A percentile compares a stretch with the other conserved stretches of the same genome.
Evolutionary conservation across 345 rosid genomes (phyloP).

Genomic region (Iberis pinnata): DNA sequence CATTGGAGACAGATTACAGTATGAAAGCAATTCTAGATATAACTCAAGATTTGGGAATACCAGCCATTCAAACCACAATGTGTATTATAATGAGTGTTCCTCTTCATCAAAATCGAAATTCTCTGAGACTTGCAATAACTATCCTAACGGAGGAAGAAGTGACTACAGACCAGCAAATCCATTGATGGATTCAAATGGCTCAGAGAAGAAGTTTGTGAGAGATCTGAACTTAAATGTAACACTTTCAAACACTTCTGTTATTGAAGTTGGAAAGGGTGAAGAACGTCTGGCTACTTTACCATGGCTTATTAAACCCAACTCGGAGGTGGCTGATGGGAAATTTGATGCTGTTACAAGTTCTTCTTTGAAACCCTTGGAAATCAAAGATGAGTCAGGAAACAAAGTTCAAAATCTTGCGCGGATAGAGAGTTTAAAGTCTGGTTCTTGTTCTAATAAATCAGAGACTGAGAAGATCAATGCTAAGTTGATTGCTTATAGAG

Average conservation of each 20-base stretch:
- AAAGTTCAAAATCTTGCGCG: slow-evolving; percentile 34
- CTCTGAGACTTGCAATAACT: slow-evolving; percentile 8
- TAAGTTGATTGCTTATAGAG: slow-evolving; percentile 32
- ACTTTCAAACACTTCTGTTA: slow-evolving; percentile 28
- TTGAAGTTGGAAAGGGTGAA: slow-evolving; percentile 42
- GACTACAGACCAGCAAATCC: slow-evolving; percentile 15
- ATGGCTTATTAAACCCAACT: slow-evolving; percentile 38
- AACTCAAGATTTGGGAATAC: slow-evolving; percentile 26
- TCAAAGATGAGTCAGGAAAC: slow-evolving; percentile 25
- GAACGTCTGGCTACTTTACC: slow-evolving; percentile 32
- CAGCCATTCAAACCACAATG: slow-evolving; percentile 28
- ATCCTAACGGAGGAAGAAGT: slow-evolving; percentile 28
- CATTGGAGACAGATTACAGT: slow-evolving; percentile 50
- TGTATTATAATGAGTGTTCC: slow-evolving; percentile 28
- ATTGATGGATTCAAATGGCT: slow-evolving; percentile 18
- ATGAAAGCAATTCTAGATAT: slow-evolving; percentile 30
- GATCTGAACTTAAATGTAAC: slow-evolving; percentile 35
- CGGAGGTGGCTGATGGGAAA: slow-evolving; percentile 33
- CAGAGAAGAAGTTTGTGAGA: slow-evolving; percentile 32
- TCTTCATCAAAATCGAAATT: slow-evolving; percentile 34
- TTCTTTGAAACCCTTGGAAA: too few relatives aligned
- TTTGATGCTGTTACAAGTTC: too few relatives aligned
- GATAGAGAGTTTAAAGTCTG: slow-evolving; percentile 25
- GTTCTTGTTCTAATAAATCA: slow-evolving; percentile 28
- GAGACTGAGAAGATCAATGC: slow-evolving; percentile 31